Evolutionary conservation across 129 eudicot species (phyloP), one percentile per base, ranked within the genome.

Genomic region (Heracleum sosnowskyi): DNA sequence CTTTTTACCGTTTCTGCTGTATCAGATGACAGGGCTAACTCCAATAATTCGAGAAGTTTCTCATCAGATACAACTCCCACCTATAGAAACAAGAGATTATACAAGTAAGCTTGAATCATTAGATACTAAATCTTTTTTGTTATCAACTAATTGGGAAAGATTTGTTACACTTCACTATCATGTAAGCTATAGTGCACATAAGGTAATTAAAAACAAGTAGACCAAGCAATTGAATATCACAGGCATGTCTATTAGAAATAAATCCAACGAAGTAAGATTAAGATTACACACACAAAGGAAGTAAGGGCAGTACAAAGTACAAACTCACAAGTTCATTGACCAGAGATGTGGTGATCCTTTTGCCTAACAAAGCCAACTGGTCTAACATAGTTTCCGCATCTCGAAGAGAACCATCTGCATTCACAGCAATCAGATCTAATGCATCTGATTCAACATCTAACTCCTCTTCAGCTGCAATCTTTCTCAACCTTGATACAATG

Each of bases 371-470:
- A 86, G 92, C 90, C 85, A 95, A 88, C 86, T 95, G 98, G 79
- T 95, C 98, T 83, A 95, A 68, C 97, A 91, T 95, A 44, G 96
- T 95, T 85, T 95, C 97, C 20, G 98, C 98, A 87, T 95, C 97
- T 75, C 96, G 89, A 57, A 91, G 84, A 31, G 98, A 95, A 71
- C 98, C 98, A 83, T 91, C 98, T 24, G 94, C 96, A 83, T 91
- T 95, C 55, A 80, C 57, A 79, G 97, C 92, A 82, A 95, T 95
- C 85, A 91, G 64, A 80, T 95, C 92, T 76, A 95, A 78, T 39
- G 97, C 97, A 77, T 90, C 93, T 1, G 82, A 46, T 40, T 90
- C 97, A 75, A 90, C 94, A 86, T 95, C 96, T 31, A 95, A 66
- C 75, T 87, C 85, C 84, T 91, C 97, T 20, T 91, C 98, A 57